Conservation (phyloP, 1,284 basidiomycete genomes). For the Malassezia obtusa region DNA sequence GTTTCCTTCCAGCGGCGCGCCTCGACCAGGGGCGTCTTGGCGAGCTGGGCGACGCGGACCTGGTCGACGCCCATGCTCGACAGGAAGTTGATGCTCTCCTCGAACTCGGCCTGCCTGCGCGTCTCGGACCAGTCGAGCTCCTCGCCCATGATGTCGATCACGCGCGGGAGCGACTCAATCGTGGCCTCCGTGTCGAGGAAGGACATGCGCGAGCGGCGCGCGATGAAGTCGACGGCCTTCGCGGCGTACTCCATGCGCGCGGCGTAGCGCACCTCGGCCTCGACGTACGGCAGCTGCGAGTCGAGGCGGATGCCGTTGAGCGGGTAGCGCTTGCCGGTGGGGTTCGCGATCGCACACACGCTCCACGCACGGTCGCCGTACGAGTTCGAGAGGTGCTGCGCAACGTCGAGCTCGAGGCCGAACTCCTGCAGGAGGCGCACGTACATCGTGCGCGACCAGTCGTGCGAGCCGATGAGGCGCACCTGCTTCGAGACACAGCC, state of each 20-base stretch:
- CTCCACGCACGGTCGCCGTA: constrained; percentile 97
- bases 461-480: constrained; percentile 82
- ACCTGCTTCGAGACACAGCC: constrained; percentile 69
- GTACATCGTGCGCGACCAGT: constrained; percentile 92
- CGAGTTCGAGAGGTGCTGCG: constrained; percentile 80
- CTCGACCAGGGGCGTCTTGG: constrained; percentile 26
- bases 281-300: constrained; percentile 74
- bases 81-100: constrained; percentile 43
- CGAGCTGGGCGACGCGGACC: constrained; percentile 27
- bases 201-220: constrained; percentile 76
- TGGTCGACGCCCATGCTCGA: constrained; percentile 49
- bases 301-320: constrained; percentile 70
- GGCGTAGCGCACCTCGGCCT: constrained; percentile 87
- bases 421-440: constrained; percentile 79
- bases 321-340: constrained; percentile 72
- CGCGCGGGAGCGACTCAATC: constrained; percentile 69
- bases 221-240: constrained; percentile 81
- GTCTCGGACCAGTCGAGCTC: constrained; percentile 68
- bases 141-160: constrained; percentile 81
- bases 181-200: constrained; percentile 88
- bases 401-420: constrained; percentile 82
- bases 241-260: constrained; percentile 81
- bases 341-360: constrained; percentile 69
- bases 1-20: constrained; percentile 21
- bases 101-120: constrained; percentile 54